phyloP scores from a whole-genome alignment of 257 asterid species.

The Leonotis leonurus region DNA sequence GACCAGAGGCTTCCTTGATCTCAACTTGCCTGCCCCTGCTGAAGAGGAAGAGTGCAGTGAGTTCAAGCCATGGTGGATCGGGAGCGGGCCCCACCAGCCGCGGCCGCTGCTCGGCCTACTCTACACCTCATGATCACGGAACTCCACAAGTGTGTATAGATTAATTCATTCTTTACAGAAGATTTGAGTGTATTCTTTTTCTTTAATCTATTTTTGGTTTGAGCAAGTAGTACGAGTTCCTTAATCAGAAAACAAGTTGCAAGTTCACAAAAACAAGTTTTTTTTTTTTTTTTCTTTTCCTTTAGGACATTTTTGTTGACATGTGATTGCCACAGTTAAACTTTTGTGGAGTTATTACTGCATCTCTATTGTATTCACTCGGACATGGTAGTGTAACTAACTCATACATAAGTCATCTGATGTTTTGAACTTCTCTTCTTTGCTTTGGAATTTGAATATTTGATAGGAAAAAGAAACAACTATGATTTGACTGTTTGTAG shows the following conservation, averaged over 20 bases:
- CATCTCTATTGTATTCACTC: too few species aligned
- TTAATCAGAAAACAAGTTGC: slow-evolving; percentile 7
- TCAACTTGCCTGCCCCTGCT: slow-evolving; percentile 81
- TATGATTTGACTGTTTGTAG: too few species aligned
- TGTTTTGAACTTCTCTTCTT: too few species aligned
- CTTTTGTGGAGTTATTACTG: slow-evolving; percentile 8
- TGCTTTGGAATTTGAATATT: too few species aligned
- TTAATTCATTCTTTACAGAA: slow-evolving; percentile 35
- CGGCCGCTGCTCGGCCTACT: slow-evolving; percentile 45
- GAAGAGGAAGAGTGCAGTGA: slow-evolving; percentile 62
- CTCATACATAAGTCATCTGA: too few species aligned
- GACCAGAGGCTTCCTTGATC: slow-evolving; percentile 66
- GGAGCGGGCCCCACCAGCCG: slow-evolving; percentile 24
- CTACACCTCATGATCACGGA: slow-evolving; percentile 23
- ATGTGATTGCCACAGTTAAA: slow-evolving; percentile 1
- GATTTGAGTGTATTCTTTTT: neutral
- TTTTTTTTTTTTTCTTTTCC: neutral
- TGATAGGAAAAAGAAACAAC: too few species aligned
- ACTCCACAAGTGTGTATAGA: slow-evolving; percentile 34
- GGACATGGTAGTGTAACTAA: too few species aligned
- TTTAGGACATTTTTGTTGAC: slow-evolving; percentile 7
- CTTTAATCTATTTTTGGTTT: too few species aligned
- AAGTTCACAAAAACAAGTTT: neutral
- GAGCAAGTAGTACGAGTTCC: neutral
- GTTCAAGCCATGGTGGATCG: slow-evolving; percentile 65